Percentiles rank a stretch among this genome's conserved stretches.
Conservation (phyloP, 768 basidiomycete genomes). For the Termitomyces sp. region DNA sequence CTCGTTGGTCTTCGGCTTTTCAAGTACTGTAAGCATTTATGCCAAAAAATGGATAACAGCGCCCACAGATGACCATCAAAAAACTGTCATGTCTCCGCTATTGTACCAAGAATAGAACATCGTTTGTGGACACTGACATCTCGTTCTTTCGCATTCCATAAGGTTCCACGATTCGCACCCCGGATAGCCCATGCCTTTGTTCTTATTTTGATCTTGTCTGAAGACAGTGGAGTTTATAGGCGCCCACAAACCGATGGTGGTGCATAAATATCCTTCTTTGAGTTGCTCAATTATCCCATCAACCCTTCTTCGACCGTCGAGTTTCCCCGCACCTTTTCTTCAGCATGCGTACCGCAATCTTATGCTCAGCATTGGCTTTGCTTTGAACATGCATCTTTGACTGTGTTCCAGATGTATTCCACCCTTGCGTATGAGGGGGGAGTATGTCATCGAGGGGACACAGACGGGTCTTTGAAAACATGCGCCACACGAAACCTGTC, state of each 20-base stretch:
- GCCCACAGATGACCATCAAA: no score
- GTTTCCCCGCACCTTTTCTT: background rate
- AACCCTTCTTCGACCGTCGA: background rate
- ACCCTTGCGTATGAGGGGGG: background rate
- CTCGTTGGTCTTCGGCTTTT: background rate
- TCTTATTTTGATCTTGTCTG: background rate
- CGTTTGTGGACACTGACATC: no score
- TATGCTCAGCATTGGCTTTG: background rate
- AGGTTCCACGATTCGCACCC: background rate
- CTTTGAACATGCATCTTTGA: background rate
- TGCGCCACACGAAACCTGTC: background rate
- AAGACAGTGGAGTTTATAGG: background rate
- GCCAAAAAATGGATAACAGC: no score
- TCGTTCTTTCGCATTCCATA: background rate
- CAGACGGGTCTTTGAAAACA: background rate
- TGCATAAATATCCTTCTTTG: background rate
- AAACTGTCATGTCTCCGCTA: no score
- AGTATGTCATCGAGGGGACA: background rate
- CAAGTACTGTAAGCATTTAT: no score
- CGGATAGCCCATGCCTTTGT: background rate
- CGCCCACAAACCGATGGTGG: no score
- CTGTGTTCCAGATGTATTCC: background rate
- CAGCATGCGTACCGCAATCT: background rate
- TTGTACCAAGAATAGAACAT: no score
- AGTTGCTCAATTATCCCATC: background rate